Conservation (phyloP, 305 asterid genomes). For the Fraxinus floribunda region DNA sequence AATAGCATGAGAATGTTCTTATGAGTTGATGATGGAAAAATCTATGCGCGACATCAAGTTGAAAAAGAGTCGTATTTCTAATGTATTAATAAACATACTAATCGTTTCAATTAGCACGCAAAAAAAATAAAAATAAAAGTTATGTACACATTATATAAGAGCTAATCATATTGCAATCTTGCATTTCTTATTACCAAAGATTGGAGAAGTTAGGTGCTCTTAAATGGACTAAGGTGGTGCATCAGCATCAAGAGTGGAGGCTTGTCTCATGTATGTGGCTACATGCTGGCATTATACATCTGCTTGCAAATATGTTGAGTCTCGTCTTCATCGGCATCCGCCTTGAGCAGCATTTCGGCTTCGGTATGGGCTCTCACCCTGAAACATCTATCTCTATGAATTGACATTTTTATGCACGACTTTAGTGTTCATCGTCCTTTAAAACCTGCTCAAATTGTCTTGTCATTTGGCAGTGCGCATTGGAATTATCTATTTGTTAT, state of each 20-base stretch:
- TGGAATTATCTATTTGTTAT: conserved; percentile 61
- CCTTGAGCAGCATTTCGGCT: conserved; percentile 73
- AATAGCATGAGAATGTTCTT: not conserved
- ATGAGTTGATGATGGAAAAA: not conserved
- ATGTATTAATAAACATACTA: no score
- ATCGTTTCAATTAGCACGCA: not conserved
- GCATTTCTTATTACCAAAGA: conserved; percentile 29
- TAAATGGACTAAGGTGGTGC: conserved; percentile 52
- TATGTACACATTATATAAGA: not conserved
- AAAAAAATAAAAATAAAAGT: not conserved
- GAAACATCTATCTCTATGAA: not conserved
- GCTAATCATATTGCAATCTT: not conserved
- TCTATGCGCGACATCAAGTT: not conserved
- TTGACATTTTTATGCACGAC: not conserved
- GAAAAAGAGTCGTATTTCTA: not conserved
- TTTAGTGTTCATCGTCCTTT: not conserved
- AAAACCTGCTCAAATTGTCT: not conserved
- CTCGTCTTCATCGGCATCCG: conserved; percentile 62
- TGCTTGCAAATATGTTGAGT: conserved; percentile 63
- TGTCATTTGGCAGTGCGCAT: conserved; percentile 49
- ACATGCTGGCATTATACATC: conserved; percentile 70
- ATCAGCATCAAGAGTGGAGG: conserved; percentile 60
- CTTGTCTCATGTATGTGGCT: conserved; percentile 65
- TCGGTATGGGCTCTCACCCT: conserved; percentile 36
- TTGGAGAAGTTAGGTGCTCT: conserved; percentile 63